These are phyloP conservation scores for Mycena vulgaris DNA, from an alignment of 768 basidiomycete genomes.

Conservation along the genomic window DNA sequence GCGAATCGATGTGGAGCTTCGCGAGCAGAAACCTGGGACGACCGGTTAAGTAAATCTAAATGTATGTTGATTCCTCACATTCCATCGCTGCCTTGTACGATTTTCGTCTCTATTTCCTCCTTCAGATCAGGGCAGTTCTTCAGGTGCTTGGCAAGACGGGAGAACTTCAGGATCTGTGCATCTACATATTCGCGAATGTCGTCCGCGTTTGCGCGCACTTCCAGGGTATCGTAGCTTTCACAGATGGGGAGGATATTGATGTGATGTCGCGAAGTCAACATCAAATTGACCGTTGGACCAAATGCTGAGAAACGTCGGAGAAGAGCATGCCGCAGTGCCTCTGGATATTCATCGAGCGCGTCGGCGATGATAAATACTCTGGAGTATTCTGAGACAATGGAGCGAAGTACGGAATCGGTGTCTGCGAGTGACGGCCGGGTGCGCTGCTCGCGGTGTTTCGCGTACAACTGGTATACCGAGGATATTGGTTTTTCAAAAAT, in stretches of 20 bases:
- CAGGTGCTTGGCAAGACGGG: background rate
- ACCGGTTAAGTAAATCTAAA: background rate
- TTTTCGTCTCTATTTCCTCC: background rate
- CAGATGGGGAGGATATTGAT: background rate
- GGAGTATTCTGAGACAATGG: background rate
- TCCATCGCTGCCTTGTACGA: background rate
- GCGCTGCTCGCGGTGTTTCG: background rate
- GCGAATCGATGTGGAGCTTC: no score
- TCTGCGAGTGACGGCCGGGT: slow-evolving; percentile 2
- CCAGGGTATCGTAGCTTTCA: background rate
- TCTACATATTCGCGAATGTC: slow-evolving; percentile 8
- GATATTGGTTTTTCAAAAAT: background rate
- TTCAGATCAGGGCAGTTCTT: background rate
- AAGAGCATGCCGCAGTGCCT: background rate
- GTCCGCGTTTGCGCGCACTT: background rate
- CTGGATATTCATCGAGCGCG: slow-evolving; percentile 28
- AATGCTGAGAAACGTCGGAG: background rate
- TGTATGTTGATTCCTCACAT: background rate
- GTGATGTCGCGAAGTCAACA: slow-evolving; percentile 23
- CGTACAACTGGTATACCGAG: background rate
- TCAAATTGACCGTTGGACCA: background rate
- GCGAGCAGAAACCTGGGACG: slow-evolving; percentile 10
- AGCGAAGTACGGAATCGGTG: background rate
- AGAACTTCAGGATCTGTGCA: background rate
- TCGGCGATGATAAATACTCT: slow-evolving; percentile 8